Evolutionary conservation across 495 filamentous ascomycete species (phyloP).

Genomic region (Sordaria brevicollis): DNA sequence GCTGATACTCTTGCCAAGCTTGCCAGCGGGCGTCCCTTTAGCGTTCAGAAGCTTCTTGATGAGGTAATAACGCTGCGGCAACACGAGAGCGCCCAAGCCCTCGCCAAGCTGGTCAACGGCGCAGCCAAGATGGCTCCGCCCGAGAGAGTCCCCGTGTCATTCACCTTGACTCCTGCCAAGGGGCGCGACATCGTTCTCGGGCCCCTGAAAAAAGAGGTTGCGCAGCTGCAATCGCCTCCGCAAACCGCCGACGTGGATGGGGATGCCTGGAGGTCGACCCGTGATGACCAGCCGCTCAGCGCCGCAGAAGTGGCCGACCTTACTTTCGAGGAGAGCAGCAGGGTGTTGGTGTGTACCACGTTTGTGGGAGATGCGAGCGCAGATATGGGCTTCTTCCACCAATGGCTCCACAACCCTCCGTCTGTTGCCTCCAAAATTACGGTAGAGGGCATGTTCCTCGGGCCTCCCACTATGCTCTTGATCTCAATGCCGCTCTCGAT

Average conservation of each 20-base stretch:
- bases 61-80: conserved; percentile 34
- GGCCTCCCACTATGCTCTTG: conserved; percentile 45
- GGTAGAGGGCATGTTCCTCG: conserved; percentile 49
- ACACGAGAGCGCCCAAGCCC: conserved; percentile 29
- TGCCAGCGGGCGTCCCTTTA: conserved; percentile 35
- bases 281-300: conserved; percentile 27
- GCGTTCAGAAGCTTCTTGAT: conserved; percentile 38
- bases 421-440: conserved; percentile 38
- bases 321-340: conserved; percentile 37
- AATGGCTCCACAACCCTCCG: conserved; percentile 43
- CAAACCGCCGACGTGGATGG: conserved; percentile 26
- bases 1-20: conserved; percentile 38
- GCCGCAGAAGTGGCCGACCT: conserved; percentile 35
- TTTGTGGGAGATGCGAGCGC: conserved; percentile 47
- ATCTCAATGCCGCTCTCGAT: conserved; percentile 45
- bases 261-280: conserved; percentile 15
- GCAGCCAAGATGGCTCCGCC: conserved; percentile 22
- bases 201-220: conserved; percentile 25
- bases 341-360: conserved; percentile 45
- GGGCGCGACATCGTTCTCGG: conserved; percentile 35
- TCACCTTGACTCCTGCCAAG: conserved; percentile 38
- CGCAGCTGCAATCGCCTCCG: conserved; percentile 32
- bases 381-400: conserved; percentile 47
- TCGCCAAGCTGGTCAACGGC: conserved; percentile 32
- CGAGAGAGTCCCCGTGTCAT: conserved; percentile 36